These are phyloP conservation scores for Epicoccum sorghinum DNA, from an alignment of 2,329 filamentous ascomycete species.

Conservation along the genomic window DNA sequence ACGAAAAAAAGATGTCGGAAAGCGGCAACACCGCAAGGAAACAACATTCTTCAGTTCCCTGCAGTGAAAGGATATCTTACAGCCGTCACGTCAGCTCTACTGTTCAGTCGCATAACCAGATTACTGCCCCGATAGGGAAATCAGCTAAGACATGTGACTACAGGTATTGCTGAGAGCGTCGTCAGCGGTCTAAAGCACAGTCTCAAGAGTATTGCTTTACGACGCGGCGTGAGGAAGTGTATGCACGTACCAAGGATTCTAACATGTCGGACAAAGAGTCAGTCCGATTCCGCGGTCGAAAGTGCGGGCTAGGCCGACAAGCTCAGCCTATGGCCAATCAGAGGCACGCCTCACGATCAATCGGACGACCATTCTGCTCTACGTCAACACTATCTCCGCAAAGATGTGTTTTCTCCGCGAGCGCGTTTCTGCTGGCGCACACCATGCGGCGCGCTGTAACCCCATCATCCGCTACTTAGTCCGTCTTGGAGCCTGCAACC, in stretches of 20 bases:
- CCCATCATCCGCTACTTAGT: slow-evolving; percentile 11
- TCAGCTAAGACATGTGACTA: background rate
- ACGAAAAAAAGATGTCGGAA: slow-evolving; percentile 29
- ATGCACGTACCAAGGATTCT: too few species aligned
- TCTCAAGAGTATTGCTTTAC: background rate
- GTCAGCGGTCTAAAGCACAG: background rate
- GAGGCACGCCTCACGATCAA: background rate
- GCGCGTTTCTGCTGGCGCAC: slow-evolving; percentile 3
- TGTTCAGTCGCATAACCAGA: too few species aligned
- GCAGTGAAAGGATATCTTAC: background rate
- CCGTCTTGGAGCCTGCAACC: slow-evolving; percentile 13
- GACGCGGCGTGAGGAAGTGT: too few species aligned
- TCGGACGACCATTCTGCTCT: slow-evolving; percentile 7
- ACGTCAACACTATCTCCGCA: slow-evolving; percentile 29
- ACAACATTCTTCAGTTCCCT: background rate
- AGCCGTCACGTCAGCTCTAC: too few species aligned
- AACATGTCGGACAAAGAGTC: slow-evolving; percentile 22
- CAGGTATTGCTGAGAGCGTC: background rate
- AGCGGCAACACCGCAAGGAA: slow-evolving; percentile 28
- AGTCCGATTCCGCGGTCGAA: slow-evolving; percentile 14
- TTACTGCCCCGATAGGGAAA: background rate
- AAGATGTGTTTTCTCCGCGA: slow-evolving; percentile 9
- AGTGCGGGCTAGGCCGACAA: background rate
- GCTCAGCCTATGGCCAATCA: slow-evolving; percentile 14
- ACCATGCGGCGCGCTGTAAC: background rate